Base-by-base conservation (phyloP, 2,329 filamentous ascomycete genomes). In the Aureobasidium musti region DNA sequence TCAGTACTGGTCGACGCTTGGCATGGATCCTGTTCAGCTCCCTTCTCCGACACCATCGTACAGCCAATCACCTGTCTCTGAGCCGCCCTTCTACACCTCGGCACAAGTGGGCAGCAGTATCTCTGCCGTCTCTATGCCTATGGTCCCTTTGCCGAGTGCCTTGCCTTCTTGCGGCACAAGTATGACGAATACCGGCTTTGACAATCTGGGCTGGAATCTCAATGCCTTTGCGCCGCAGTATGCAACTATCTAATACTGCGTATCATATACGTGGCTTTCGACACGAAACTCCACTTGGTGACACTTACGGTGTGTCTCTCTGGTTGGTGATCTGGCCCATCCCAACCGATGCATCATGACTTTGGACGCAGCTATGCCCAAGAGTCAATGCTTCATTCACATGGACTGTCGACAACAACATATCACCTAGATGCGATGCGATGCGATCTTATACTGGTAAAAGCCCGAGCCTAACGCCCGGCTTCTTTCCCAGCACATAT, bases 131-230 rank as follows among this genome's bases (percentile, higher is more conserved):
- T 86, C 91, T 28, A 84, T 97, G 56, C 86, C 91, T 26, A 82
- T 88, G 49, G 84, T 97, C 53, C 90, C 92, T 57, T 83, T 97
- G 64, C 92, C 93, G 50, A 97, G 91, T 81, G 91, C 93, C 86
- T 82, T 97, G 73, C 88, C 90, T 73, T 53, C 61, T 8, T 98
- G 94, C 79, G 91, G 92, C 73, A 87, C 92, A 67, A 89, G 89
- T 75, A 71, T 76, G 67, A 72, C 77, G 68, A 75, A 79, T 71
- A 83, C 88, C 68, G 89, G 88, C 68, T 92, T 90, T 81, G 85
- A 86, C 72, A 85, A 88, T 70, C 96, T 96, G 77, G 91, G 90
- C 72, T 97, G 92, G 91, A 91, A 90, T 72, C 92, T 90, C 77
- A 90, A 91, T 75, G 91, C 94, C 78, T 96, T 93, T 77, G 85